phyloP scores from a whole-genome alignment of 257 asterid genomes.

The Ocimum tenuiflorum region DNA sequence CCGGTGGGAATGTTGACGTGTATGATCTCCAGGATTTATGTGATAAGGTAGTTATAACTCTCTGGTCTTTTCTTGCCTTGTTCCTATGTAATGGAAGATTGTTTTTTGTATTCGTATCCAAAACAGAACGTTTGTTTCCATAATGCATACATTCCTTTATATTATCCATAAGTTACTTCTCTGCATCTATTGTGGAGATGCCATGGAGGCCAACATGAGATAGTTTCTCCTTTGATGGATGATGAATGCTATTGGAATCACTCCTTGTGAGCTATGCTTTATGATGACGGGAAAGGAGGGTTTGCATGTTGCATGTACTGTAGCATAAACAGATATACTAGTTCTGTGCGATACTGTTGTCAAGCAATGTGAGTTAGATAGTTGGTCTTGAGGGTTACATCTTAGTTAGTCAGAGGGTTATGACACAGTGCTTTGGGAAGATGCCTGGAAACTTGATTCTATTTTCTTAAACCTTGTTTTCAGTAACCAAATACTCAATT shows the following conservation, averaged over 20 bases:
- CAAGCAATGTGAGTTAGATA: background rate
- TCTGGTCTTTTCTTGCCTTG: background rate
- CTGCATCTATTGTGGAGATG: background rate
- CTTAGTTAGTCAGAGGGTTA: too few species aligned
- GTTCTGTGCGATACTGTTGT: too few species aligned
- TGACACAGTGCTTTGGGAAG: too few species aligned
- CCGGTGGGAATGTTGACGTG: conserved; percentile 79
- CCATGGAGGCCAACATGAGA: background rate
- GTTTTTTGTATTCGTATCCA: background rate
- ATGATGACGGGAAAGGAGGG: background rate
- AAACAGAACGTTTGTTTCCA: background rate
- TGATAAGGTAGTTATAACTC: conserved; percentile 59
- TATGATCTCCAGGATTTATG: conserved; percentile 85
- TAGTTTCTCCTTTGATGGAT: background rate
- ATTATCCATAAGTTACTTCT: background rate
- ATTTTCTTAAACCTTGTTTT: too few species aligned
- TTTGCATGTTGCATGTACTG: background rate
- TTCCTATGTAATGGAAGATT: background rate
- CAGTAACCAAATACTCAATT: background rate
- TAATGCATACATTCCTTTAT: background rate
- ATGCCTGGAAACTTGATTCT: too few species aligned
- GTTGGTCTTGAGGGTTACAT: too few species aligned
- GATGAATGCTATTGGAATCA: background rate
- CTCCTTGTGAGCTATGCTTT: background rate
- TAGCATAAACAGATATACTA: too few species aligned